Evolutionary conservation across 1,284 basidiomycete genomes (phyloP).

Genomic region (Microbotryum silenes-acaulis): DNA sequence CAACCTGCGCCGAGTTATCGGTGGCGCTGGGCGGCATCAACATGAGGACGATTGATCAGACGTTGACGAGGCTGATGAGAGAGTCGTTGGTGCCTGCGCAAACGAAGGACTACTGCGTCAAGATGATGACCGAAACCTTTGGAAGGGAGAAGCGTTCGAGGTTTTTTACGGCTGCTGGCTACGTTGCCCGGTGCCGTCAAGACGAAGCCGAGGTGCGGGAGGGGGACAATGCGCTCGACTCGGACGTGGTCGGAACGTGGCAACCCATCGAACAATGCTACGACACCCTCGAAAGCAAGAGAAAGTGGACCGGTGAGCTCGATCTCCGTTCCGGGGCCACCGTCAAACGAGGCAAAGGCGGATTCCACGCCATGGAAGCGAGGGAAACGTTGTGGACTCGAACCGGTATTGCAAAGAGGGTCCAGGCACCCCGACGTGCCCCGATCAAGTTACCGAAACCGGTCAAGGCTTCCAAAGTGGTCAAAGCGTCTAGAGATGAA

Average conservation of each 20-base stretch:
- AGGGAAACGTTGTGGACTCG: not conserved
- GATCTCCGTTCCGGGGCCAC: not conserved
- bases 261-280: constrained; percentile 4
- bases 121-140: constrained; percentile 60
- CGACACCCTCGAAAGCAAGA: not conserved
- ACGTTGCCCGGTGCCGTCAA: constrained; percentile 21
- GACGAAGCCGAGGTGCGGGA: constrained; percentile 10
- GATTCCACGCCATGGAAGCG: not conserved
- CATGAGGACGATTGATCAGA: constrained; percentile 63
- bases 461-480: too few relatives aligned
- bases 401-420: too few relatives aligned
- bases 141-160: constrained; percentile 71
- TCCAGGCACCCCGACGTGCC: too few relatives aligned
- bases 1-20: constrained; percentile 64
- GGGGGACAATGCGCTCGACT: too few relatives aligned
- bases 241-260: too few relatives aligned
- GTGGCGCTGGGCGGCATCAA: constrained; percentile 59
- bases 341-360: not conserved
- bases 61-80: constrained; percentile 60
- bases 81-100: constrained; percentile 55
- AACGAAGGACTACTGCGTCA: constrained; percentile 59
- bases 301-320: not conserved
- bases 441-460: too few relatives aligned
- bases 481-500: too few relatives aligned
- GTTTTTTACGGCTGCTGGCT: constrained; percentile 53